Evolutionary conservation across 345 rosid genomes (phyloP).

Genomic region (Acer saccharum): DNA sequence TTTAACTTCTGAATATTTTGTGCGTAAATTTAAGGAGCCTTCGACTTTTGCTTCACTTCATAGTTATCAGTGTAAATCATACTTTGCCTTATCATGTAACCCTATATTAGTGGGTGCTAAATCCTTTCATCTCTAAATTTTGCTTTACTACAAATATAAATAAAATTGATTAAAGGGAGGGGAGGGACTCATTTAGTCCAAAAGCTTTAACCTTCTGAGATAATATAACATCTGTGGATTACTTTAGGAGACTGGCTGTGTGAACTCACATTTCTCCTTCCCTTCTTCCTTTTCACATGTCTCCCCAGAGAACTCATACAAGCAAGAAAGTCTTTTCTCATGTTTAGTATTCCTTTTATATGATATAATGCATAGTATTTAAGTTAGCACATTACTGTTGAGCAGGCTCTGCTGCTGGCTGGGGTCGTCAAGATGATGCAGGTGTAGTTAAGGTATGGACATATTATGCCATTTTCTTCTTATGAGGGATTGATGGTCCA

Average conservation of each 20-base stretch:
- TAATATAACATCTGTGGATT: too few species aligned
- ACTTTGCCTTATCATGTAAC: not conserved
- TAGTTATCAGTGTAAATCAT: not conserved
- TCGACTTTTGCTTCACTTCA: not conserved
- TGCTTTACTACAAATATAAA: not conserved
- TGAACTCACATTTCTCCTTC: too few species aligned
- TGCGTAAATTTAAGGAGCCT: not conserved
- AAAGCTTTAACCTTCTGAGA: too few species aligned
- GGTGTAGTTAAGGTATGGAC: constrained; percentile 85
- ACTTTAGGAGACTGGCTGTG: not conserved
- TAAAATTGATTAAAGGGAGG: too few species aligned
- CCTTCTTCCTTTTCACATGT: not conserved
- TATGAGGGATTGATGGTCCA: not conserved
- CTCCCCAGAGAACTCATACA: not conserved
- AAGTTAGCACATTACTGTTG: constrained; percentile 11
- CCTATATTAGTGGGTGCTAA: not conserved
- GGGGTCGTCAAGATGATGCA: constrained; percentile 93
- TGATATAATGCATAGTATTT: not conserved
- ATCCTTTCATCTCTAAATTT: not conserved
- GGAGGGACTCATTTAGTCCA: too few species aligned
- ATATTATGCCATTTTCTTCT: not conserved
- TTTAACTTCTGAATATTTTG: constrained; percentile 3
- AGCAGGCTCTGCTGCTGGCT: constrained; percentile 94
- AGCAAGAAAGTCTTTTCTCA: not conserved
- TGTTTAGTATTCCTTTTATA: not conserved